Conservation (phyloP, 1,139 yeast species). For the Pichia sp. region DNA sequence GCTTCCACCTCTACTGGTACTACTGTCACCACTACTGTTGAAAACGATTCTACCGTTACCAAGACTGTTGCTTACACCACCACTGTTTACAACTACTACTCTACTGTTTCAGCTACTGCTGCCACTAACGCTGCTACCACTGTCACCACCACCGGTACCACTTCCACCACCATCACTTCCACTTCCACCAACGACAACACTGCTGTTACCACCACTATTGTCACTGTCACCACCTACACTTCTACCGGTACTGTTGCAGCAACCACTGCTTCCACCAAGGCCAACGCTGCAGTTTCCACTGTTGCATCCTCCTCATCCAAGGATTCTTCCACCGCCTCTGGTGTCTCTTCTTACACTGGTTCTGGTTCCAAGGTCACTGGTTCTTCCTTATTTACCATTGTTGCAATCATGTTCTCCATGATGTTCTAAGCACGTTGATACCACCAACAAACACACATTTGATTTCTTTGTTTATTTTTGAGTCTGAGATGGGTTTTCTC, state of each 20-base stretch:
- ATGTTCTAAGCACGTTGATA: conserved; percentile 11
- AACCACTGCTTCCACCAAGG: too few species aligned
- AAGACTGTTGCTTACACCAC: conserved; percentile 20
- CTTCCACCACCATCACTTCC: conserved; percentile 24
- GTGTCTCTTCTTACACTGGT: too few species aligned
- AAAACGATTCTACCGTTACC: conserved; percentile 14
- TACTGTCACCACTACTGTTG: conserved; percentile 30
- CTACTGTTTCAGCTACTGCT: conserved; percentile 21
- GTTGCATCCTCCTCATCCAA: not conserved
- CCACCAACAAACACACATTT: too few species aligned
- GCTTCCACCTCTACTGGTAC: conserved; percentile 28
- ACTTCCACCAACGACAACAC: conserved; percentile 22
- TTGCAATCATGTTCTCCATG: conserved; percentile 22
- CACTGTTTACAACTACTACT: conserved; percentile 21
- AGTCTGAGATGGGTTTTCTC: too few species aligned
- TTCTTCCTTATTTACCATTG: conserved; percentile 28
- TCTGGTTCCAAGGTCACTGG: conserved; percentile 29
- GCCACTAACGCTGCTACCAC: conserved; percentile 29
- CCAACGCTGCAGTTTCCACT: not conserved
- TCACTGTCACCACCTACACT: not conserved
- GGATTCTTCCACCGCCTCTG: not conserved
- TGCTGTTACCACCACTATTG: not conserved
- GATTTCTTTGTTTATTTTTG: too few species aligned
- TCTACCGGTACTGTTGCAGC: not conserved
- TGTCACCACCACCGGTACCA: conserved; percentile 14